These are phyloP conservation scores for Chlorella vulgaris DNA, from an alignment of 139 green algal species.

Conservation along the genomic window DNA sequence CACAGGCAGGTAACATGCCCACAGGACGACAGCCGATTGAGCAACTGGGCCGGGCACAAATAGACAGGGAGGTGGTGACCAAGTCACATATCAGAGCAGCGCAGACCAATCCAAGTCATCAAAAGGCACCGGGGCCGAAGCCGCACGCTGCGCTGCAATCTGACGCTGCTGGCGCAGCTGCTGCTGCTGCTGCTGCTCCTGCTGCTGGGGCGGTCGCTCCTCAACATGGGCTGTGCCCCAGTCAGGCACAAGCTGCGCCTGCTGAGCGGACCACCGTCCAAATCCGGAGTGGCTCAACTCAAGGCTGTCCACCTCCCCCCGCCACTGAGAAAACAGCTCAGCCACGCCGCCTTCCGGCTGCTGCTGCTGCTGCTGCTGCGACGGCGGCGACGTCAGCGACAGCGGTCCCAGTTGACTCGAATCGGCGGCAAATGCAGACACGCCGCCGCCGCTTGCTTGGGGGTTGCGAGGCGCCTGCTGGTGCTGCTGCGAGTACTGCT, in stretches of 20 bases:
- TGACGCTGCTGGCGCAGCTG: background rate
- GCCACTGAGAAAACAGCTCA: background rate
- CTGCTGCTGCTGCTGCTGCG: background rate
- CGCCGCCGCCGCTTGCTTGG: background rate
- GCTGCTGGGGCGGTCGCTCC: background rate
- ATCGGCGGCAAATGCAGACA: background rate
- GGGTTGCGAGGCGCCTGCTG: background rate
- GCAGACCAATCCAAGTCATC: background rate
- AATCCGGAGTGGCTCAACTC: background rate
- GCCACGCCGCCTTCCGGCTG: background rate
- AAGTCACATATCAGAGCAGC: background rate
- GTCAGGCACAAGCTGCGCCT: no score
- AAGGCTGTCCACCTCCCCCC: background rate
- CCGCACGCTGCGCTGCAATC: background rate
- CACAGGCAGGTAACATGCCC: no score
- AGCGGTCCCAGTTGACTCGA: background rate
- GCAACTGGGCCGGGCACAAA: no score
- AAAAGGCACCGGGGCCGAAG: conserved; percentile 11
- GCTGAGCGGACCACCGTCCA: no score
- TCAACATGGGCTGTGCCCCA: background rate
- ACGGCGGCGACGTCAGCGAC: background rate
- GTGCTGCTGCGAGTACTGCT: background rate
- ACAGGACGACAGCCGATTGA: no score
- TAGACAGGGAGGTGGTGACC: no score
- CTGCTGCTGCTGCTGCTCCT: background rate